Conservation (phyloP, 805 yeast species). For the Priceomyces melissophilus region DNA sequence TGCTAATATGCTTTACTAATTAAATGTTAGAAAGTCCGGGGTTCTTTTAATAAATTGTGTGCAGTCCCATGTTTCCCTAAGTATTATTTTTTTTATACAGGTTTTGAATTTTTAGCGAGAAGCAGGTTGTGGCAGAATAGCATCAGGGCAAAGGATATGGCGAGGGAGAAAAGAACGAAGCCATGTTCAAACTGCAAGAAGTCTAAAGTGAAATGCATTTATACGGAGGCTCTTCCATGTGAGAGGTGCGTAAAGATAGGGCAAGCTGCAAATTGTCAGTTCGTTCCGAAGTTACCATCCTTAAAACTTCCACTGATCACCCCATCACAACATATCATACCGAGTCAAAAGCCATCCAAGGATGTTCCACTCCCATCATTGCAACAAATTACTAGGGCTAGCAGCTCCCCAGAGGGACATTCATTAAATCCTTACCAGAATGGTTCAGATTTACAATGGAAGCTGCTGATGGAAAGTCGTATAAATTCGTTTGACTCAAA, state of each 20-base stretch:
- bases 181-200: conserved; percentile 64
- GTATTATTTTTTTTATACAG: too few species aligned
- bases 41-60: too few species aligned
- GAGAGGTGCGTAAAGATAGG: conserved; percentile 52
- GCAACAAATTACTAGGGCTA: conserved; percentile 7
- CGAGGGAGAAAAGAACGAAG: conserved; percentile 44
- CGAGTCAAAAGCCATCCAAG: conserved; percentile 1
- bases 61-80: too few species aligned
- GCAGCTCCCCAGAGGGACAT: background rate
- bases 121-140: background rate
- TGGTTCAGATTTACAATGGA: conserved; percentile 25
- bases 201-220: conserved; percentile 61
- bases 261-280: conserved; percentile 47
- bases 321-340: background rate
- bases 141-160: conserved; percentile 12
- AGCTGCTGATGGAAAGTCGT: conserved; percentile 29
- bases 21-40: too few species aligned
- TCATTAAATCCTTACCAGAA: conserved; percentile 1
- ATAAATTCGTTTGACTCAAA: conserved; percentile 36
- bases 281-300: conserved; percentile 51
- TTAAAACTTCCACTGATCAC: conserved; percentile 25
- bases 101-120: too few species aligned
- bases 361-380: conserved; percentile 15
- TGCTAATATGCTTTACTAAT: background rate
- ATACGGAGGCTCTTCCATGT: conserved; percentile 49